Base-by-base conservation (phyloP, 1,139 yeast genomes). In the Pichia norvegensis region DNA sequence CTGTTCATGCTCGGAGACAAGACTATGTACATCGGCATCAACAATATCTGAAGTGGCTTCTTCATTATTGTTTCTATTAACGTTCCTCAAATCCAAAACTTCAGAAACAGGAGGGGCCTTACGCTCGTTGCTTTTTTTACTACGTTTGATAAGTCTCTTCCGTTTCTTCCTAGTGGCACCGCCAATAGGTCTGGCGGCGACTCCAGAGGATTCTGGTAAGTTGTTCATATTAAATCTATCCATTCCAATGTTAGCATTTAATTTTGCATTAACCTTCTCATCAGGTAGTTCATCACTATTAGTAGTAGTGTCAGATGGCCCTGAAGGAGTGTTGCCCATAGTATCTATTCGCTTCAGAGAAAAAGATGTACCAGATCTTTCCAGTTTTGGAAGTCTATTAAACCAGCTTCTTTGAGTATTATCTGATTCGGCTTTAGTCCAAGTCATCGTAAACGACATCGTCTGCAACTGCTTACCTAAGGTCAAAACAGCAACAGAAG, bases 391-490 rank as follows among this genome's bases (percentile, higher is more conserved):
- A 52, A 92, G 72, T 63, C 98, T 79, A 42, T 82, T 76, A 70
- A 90, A 78, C 98, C 98, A 92, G 21, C 80, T 73, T 5, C 79
- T 68, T 43, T 73, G 75, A 3, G 35, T 39, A 16, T 78, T 81
- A 46, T 73, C 76, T 43, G 78, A 78, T 38, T 52, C 52, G 29
- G 41, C 48, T 22, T 50, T 42, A 21, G 96, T 88, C 62, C 86
- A 83, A 0, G 97, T 79, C 85, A 88, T 85, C 3, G 97, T 86
- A 56, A 92, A 80, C 6, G 96, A 87, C 83, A 92, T 83, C 51
- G 95, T 81, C 67, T 90, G 88, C 62, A 92, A 75, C 50, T 94
- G 82, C 59, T 81, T 85, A 44, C 97, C 97, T 44, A 92, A 72
- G 1, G 65, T 62, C 54, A 88, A 76, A 6, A 90, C 96, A 0